Percentiles rank a stretch among this genome's conserved stretches.
Evolutionary conservation across 2,329 filamentous ascomycete genomes (phyloP).

Genomic region (Venturia effusa): DNA sequence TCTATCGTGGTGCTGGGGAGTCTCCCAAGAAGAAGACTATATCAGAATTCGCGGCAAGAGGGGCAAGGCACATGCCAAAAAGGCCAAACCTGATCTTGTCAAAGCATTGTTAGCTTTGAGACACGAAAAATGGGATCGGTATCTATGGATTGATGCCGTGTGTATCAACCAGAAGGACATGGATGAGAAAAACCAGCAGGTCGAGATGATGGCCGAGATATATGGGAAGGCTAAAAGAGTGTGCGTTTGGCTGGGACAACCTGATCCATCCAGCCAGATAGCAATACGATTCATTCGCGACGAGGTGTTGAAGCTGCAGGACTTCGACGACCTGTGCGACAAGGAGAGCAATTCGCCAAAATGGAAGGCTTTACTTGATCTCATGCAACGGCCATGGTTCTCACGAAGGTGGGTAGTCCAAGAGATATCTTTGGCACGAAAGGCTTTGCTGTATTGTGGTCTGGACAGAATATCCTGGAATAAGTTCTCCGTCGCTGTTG

Average conservation of each 20-base stretch:
- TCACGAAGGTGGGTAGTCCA: conserved; percentile 29
- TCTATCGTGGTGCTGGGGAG: conserved; percentile 17
- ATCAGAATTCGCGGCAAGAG: conserved; percentile 6
- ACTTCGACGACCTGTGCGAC: conserved; percentile 23
- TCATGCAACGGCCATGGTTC: conserved; percentile 31
- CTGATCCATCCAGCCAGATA: conserved; percentile 15
- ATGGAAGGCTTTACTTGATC: conserved; percentile 22
- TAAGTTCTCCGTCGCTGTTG: conserved; percentile 28
- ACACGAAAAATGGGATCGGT: not conserved
- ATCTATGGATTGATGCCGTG: conserved; percentile 27
- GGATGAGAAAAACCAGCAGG: conserved; percentile 24
- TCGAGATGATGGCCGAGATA: conserved; percentile 25
- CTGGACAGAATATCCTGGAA: conserved; percentile 25
- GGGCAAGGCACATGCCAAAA: conserved; percentile 3
- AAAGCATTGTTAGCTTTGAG: conserved; percentile 11
- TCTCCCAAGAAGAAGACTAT: not conserved
- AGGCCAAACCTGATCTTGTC: conserved; percentile 8
- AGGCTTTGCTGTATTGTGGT: conserved; percentile 29
- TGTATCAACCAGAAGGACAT: conserved; percentile 15
- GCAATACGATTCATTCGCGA: conserved; percentile 24
- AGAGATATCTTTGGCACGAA: conserved; percentile 28
- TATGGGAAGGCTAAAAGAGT: conserved; percentile 23
- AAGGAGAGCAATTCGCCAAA: conserved; percentile 16
- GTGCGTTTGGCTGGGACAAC: conserved; percentile 25
- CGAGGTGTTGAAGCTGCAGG: conserved; percentile 21